phyloP scores from a whole-genome alignment of 2,329 filamentous ascomycete species.

The Colletotrichum costaricense region DNA sequence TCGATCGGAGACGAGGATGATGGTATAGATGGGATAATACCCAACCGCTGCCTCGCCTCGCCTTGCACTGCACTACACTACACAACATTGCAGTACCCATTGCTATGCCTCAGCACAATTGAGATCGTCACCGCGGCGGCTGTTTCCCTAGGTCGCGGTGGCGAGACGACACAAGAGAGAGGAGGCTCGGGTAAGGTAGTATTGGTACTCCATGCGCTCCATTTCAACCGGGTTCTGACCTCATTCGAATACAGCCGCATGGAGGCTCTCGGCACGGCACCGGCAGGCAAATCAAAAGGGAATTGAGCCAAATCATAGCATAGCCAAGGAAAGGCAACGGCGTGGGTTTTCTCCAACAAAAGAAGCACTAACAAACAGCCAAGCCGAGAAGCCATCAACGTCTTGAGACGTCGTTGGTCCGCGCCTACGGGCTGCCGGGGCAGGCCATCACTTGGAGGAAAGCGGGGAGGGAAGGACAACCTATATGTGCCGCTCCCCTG shows the following conservation, averaged over 20 bases:
- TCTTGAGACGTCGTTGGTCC: constrained; percentile 18
- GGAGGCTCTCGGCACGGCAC: neutral
- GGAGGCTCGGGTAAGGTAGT: neutral
- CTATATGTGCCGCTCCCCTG: constrained; percentile 33
- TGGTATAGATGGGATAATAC: neutral
- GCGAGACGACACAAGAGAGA: neutral
- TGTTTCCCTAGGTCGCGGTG: neutral
- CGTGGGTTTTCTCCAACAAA: neutral
- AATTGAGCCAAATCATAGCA: neutral
- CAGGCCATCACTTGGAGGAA: neutral
- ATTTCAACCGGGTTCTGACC: neutral
- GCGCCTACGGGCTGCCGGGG: neutral
- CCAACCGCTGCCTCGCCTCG: neutral
- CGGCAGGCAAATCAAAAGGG: neutral
- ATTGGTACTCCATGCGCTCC: neutral
- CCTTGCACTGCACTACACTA: neutral
- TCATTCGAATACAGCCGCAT: neutral
- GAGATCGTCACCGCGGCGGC: neutral
- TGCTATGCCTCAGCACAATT: neutral
- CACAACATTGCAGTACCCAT: neutral
- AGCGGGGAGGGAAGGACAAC: neutral
- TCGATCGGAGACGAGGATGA: neutral
- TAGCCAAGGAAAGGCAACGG: neutral
- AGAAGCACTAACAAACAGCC: neutral
- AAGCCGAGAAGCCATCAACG: neutral